A percentile compares a stretch with the other conserved stretches of the same genome.
Evolutionary conservation across 345 rosid genomes (phyloP).

Genomic region (Ricinus communis): DNA sequence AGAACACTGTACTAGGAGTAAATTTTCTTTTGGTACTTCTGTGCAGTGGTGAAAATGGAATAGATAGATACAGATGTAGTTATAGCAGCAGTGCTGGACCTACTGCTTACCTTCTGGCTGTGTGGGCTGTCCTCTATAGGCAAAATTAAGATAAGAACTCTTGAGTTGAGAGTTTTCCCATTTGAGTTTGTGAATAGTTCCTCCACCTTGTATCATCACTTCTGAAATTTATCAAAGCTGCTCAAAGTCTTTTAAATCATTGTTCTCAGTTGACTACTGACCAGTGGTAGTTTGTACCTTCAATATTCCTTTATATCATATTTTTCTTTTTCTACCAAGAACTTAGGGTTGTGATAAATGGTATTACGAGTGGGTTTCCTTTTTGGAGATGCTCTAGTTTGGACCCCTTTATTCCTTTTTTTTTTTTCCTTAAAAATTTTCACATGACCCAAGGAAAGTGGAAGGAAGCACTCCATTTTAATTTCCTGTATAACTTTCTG

Average conservation of each 20-base stretch:
- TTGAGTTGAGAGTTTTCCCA: slow-evolving; percentile 12
- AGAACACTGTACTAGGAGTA: neutral
- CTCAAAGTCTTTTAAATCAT: neutral
- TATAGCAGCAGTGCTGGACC: neutral
- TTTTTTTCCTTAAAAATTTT: too few species aligned
- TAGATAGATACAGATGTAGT: slow-evolving; percentile 16
- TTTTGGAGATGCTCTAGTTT: neutral
- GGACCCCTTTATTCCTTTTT: too few species aligned
- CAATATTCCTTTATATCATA: neutral
- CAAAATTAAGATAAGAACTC: neutral
- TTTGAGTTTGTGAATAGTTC: slow-evolving; percentile 10
- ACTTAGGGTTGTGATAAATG: neutral
- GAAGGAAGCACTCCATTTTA: too few species aligned
- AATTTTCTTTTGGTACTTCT: neutral
- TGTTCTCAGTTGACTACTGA: slow-evolving; percentile 8
- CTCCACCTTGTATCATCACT: neutral
- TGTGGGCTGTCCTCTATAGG: slow-evolving; percentile 4
- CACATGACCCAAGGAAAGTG: too few species aligned
- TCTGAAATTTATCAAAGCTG: neutral
- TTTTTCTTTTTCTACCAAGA: neutral
- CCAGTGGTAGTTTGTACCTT: neutral
- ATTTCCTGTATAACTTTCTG: too few species aligned
- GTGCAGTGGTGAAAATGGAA: slow-evolving; percentile 7
- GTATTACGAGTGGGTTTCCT: neutral
- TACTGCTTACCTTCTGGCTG: neutral